Base-by-base conservation (phyloP, 2,329 filamentous ascomycete species). In the Talaromyces sp. region DNA sequence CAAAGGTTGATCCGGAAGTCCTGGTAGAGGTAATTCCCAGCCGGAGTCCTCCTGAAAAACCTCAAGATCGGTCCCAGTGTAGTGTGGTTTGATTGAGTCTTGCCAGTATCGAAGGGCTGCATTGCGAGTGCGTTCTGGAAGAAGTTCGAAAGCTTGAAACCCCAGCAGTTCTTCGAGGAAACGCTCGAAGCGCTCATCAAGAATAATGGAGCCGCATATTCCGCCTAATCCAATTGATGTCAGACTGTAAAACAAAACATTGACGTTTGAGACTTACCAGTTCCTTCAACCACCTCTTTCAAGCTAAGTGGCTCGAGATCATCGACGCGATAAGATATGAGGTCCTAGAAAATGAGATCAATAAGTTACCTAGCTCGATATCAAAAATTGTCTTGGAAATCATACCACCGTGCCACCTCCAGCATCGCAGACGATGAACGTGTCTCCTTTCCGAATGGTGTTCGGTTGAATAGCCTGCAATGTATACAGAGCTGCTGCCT, bases 381-480 rank as follows among this genome's bases (percentile, higher is more conserved):
- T 31, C 37, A 15, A 50, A 35, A 56, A 19, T 17, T 19, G 15
- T 15, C 37, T 28, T 43, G 5, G 8, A 48, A 41, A n/a, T 13
- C 63, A 50, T 52, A 69, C 66, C 8, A 73, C 72, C 1, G 72
- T 75, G 1, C 73, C 73, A 8, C 73, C 73, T 1, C 73, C 73
- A 11, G 70, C 72, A 60, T 75, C 72, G 36, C 71, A 75, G 2
- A 74, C 64, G 9, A 72, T 61, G 31, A 75, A 66, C 1, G 63
- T 66, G 55, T 75, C 70, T 0, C 61, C 63, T 45, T 62, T 55
- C 62, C 71, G 11, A 6, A 22, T 60, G 2, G 61, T 60, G 33
- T 69, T 68, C 0, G 65, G 63, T 36, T 69, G 64, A 19, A 70
- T 67, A 0, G 50, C 57, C 35, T 62, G 62, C 5, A 75, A 60